These are phyloP conservation scores for Rhizophagus prolifer DNA, from an alignment of 192 early-diverging fungal species.

Conservation along the genomic window DNA sequence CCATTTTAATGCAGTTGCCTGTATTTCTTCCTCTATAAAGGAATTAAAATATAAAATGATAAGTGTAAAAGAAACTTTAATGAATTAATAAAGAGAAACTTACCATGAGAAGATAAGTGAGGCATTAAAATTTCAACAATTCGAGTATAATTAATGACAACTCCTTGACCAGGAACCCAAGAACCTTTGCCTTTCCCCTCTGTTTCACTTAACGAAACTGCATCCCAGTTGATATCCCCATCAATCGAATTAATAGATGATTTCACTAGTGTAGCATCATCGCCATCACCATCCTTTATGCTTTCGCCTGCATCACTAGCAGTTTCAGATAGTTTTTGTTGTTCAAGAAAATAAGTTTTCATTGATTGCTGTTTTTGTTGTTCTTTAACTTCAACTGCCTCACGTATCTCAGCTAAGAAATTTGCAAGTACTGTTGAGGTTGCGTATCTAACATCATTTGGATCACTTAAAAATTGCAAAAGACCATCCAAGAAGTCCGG, in stretches of 20 bases:
- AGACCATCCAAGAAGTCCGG: slow-evolving; percentile 95
- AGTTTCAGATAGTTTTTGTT: slow-evolving; percentile 11
- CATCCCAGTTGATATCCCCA: slow-evolving; percentile 21
- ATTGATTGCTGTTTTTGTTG: slow-evolving; percentile 47
- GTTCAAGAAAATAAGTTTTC: slow-evolving; percentile 29
- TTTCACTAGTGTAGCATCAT: slow-evolving; percentile 31
- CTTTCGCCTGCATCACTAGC: slow-evolving; percentile 16
- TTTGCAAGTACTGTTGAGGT: slow-evolving; percentile 82
- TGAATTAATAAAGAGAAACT: not conserved
- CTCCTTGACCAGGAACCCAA: slow-evolving; percentile 76
- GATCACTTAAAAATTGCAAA: slow-evolving; percentile 85
- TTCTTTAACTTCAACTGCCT: slow-evolving; percentile 64
- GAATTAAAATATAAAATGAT: not conserved
- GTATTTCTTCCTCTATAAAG: slow-evolving; percentile 80
- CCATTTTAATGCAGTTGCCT: slow-evolving; percentile 90
- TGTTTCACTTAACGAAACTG: slow-evolving; percentile 26
- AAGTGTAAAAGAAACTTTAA: not conserved
- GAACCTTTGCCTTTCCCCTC: slow-evolving; percentile 54
- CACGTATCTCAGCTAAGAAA: slow-evolving; percentile 86
- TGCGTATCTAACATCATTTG: slow-evolving; percentile 84
- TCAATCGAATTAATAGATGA: not conserved
- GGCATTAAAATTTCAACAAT: slow-evolving; percentile 84
- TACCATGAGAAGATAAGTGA: slow-evolving; percentile 68
- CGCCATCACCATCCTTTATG: slow-evolving; percentile 13
- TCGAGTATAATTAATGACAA: slow-evolving; percentile 79